These are phyloP conservation scores for Basipetospora sp. DNA, from an alignment of 2,329 filamentous ascomycete genomes.

Conservation along the genomic window DNA sequence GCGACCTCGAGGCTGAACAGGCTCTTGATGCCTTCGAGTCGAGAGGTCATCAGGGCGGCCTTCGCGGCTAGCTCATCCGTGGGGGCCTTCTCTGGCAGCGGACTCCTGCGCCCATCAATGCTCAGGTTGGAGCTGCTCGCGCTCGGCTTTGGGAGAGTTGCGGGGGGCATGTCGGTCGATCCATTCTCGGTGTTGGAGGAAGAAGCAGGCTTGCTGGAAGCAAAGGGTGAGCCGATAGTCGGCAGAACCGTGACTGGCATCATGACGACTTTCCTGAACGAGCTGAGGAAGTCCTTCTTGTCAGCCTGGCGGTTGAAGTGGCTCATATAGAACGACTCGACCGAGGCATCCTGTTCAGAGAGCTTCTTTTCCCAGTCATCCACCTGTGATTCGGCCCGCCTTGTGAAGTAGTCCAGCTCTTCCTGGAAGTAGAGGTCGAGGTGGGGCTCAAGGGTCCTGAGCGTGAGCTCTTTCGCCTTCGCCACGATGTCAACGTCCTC, in stretches of 20 bases:
- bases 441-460: constrained; percentile 74
- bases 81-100: constrained; percentile 49
- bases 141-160: constrained; percentile 6
- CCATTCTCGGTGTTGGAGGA: constrained; percentile 14
- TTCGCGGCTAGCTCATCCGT: constrained; percentile 89
- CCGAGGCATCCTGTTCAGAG: constrained; percentile 75
- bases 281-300: constrained; percentile 89
- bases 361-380: constrained; percentile 80
- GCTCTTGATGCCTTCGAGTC: constrained; percentile 84
- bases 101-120: constrained; percentile 21
- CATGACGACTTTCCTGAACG: constrained; percentile 98
- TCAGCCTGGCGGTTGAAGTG: constrained; percentile 88
- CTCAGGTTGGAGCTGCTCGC: constrained; percentile 14
- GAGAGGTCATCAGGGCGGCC: constrained; percentile 90
- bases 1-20: constrained; percentile 95
- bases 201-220: constrained; percentile 23
- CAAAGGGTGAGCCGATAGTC: constrained; percentile 45
- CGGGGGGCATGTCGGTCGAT: constrained; percentile 8
- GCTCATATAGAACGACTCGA: constrained; percentile 90
- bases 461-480: constrained; percentile 51
- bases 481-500: constrained; percentile 43
- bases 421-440: constrained; percentile 87
- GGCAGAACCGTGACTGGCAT: constrained; percentile 89
- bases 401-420: constrained; percentile 74
- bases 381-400: constrained; percentile 62